Evolutionary conservation across 2,329 filamentous ascomycete genomes (phyloP), one percentile per base, ranked within the genome.

Genomic region (Trichoderma atroviride): DNA sequence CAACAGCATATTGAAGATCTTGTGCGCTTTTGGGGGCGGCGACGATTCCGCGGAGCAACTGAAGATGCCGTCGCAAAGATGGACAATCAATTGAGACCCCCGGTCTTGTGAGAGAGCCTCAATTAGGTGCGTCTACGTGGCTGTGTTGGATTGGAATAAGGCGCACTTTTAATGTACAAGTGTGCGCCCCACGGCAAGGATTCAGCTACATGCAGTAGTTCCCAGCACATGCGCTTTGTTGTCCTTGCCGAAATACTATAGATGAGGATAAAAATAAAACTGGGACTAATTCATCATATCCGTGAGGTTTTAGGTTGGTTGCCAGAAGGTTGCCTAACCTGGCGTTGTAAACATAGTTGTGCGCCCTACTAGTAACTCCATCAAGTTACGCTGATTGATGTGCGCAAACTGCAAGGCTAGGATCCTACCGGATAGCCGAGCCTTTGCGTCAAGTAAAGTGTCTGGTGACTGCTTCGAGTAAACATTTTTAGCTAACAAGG

Each of bases 21-120:
- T 43, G 19, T 9, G 47, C 47, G 47, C 47, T 50, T 50, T 22
- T 3, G 47, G 22, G n/a, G 4, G 35, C 29, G 19, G 29, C 11
- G 27, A n/a, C 35, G 9, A 62, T 37, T 50, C 50, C 61, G 47
- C 61, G 61, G 61, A 61, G 37, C 24, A 64, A 64, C 22, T 64
- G 7, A 22, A 64, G 9, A 37, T 50, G 61, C 61, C 61, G 61
- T 55, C 33, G 50, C 47, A 64, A 31, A 22, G 22, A 29, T 10
- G 35, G 0, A 0, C 14, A n/a, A 37, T 63, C 16, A 5, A 27
- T 43, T 43, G 37, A 4, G 19, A 9, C 37, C 43, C 43, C 40
- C 19, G 29, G 40, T 16, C 29, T 37, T 29, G 14, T 14, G 10
- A 5, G 16, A 50, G 4, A 5, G n/a, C 43, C 16, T 62, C 16